phyloP scores from a whole-genome alignment of 176 grass and related monocot species.

The Secale cereale region DNA sequence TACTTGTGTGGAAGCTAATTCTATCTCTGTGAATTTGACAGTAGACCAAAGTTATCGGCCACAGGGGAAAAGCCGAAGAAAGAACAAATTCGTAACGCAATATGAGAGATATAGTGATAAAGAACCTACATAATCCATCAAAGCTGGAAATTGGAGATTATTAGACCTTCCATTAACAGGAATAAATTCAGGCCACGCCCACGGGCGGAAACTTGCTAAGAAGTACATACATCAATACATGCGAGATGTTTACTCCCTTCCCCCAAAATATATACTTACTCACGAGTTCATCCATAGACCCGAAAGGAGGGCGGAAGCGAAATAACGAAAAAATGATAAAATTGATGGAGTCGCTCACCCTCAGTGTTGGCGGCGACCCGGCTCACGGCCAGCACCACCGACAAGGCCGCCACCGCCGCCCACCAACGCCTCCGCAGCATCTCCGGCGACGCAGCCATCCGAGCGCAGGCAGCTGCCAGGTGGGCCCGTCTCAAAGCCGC shows the following conservation, averaged over 20 bases:
- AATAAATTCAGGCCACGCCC: not conserved
- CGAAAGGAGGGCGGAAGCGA: not conserved
- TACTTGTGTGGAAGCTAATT: not conserved
- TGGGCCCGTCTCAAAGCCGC: not conserved
- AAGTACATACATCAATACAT: not conserved
- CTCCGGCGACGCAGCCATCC: conserved; percentile 17
- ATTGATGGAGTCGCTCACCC: conserved; percentile 20
- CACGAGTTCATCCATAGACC: not conserved
- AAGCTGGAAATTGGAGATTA: not conserved
- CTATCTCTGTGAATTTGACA: not conserved
- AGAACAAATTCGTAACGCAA: conserved; percentile 14
- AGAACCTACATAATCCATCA: not conserved
- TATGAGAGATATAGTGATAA: not conserved
- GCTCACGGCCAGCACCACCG: not conserved
- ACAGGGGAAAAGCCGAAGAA: not conserved
- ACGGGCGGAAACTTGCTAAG: not conserved
- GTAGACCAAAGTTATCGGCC: not conserved
- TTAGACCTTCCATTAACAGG: not conserved
- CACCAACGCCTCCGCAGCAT: not conserved
- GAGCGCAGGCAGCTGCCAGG: not conserved
- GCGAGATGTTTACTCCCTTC: not conserved
- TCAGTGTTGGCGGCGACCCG: conserved; percentile 48
- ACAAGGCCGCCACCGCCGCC: conserved; percentile 4
- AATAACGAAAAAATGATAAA: not conserved
- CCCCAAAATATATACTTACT: not conserved